phyloP scores from a whole-genome alignment of 2,329 filamentous ascomycete genomes.

The Dryadomyces quercus-mongolicae region DNA sequence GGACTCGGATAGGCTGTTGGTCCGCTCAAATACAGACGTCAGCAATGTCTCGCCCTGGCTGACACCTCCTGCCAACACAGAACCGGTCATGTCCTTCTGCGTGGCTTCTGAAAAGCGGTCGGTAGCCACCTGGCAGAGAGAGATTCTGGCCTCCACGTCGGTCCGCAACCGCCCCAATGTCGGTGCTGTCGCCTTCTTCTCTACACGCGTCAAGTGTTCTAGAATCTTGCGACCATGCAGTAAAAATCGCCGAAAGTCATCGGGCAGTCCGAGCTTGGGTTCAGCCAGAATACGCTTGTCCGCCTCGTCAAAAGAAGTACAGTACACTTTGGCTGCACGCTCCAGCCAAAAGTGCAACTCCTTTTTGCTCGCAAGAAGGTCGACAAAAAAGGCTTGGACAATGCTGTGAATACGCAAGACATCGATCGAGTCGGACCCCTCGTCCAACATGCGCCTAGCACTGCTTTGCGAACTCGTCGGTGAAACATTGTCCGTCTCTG shows the following conservation, averaged over 20 bases:
- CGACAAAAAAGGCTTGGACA: conserved; percentile 40
- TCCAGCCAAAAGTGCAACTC: conserved; percentile 35
- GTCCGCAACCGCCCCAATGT: conserved; percentile 5
- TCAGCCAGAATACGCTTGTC: conserved; percentile 28
- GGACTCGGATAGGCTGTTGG: conserved; percentile 34
- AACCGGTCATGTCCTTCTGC: conserved; percentile 24
- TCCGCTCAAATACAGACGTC: conserved; percentile 37
- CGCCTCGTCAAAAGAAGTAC: conserved; percentile 34
- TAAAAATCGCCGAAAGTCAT: conserved; percentile 39
- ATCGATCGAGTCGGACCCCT: conserved; percentile 32
- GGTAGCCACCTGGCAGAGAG: conserved; percentile 26
- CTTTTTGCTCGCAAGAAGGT: conserved; percentile 28
- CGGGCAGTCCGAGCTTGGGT: conserved; percentile 29
- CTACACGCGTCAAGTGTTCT: conserved; percentile 27
- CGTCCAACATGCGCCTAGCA: conserved; percentile 25
- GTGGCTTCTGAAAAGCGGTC: conserved; percentile 28
- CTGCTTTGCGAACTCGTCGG: conserved; percentile 27
- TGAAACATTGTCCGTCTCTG: conserved; percentile 29
- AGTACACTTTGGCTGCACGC: conserved; percentile 34
- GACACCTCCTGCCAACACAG: conserved; percentile 1
- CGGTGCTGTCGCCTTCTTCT: conserved; percentile 15
- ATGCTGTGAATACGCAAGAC: conserved; percentile 38
- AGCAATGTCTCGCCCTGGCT: conserved; percentile 18
- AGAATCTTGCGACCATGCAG: conserved; percentile 37
- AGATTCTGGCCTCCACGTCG: not conserved